phyloP scores from a whole-genome alignment of 2,329 filamentous ascomycete genomes.

The Alternaria sp. region DNA sequence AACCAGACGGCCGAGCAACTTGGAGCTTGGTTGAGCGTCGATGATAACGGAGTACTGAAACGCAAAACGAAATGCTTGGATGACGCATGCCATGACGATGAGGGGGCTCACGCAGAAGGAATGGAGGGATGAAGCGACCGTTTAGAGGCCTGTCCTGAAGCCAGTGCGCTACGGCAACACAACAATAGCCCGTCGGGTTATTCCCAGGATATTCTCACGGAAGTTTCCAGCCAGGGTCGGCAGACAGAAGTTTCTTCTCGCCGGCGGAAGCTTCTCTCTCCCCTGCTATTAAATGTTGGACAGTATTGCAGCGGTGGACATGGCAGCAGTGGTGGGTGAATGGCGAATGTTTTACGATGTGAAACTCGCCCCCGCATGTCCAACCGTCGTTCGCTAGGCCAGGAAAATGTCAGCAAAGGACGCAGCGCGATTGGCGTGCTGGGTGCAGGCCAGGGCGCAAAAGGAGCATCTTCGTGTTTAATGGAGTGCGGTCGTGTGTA shows the following conservation, averaged over 20 bases:
- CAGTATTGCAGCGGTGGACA: background rate
- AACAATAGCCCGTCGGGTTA: conserved; percentile 7
- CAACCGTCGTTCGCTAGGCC: background rate
- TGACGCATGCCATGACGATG: conserved; percentile 1
- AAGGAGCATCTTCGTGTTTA: background rate
- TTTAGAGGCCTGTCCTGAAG: conserved; percentile 5
- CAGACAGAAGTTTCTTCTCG: background rate
- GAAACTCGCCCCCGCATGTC: conserved; percentile 4
- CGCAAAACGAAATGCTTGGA: conserved; percentile 1
- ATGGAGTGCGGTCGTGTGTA: background rate
- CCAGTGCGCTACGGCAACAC: conserved; percentile 2
- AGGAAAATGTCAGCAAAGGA: background rate
- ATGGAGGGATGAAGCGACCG: conserved; percentile 9
- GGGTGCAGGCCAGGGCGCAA: background rate
- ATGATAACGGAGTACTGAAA: background rate
- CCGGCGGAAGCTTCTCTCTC: background rate
- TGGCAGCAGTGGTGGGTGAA: background rate
- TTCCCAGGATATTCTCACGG: background rate
- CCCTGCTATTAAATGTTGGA: background rate
- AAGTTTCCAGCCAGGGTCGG: background rate
- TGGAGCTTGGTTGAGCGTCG: background rate
- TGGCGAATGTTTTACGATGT: background rate
- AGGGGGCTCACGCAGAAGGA: background rate
- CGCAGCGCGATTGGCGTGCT: background rate
- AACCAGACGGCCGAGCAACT: background rate